Evolutionary conservation across 2,329 filamentous ascomycete species (phyloP), one percentile per base, ranked within the genome.

Genomic region (Pseudopithomyces maydicus): DNA sequence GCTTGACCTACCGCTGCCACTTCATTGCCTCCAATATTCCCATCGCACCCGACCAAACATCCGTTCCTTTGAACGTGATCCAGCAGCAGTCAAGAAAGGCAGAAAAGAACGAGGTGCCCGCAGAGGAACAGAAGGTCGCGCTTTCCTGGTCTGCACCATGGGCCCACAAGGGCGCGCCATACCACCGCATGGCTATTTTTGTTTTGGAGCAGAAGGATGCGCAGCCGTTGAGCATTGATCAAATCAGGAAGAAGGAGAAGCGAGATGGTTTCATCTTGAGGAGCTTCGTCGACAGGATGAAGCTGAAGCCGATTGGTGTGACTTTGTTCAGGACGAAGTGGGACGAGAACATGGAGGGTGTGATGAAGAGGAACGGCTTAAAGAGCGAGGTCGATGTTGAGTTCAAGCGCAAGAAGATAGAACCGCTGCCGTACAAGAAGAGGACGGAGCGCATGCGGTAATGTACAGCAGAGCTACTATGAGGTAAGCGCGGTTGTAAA

Each of bases 251-350:
- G 32, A 65, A 88, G 88, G 63, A 90, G 91, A 74, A 79, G 65
- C 85, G 90, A 51, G 84, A 93, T 47, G 84, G 83, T 45, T 96
- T 96, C 79, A 88, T 84, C 55, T 80, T 97, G 59, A 88, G 91
- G 71, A 86, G 85, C 59, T 90, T 96, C 75, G 84, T 88, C 63
- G 84, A 88, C 72, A 88, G 87, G 73, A 86, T 91, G 73, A 77
- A 80, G 56, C 80, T 95, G 59, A 83, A 81, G 56, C 86, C 93
- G 7, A 87, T 97, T 56, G 93, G 93, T 42, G 90, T 92, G 67
- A 91, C 88, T 73, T 80, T 99, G 67, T 99, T 98, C 87, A 88
- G 95, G 64, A 89, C 87, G 58, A 80, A 90, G 63, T 98, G 93
- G 91, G 95, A 99, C 76, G 90, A 95, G 57, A 86, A 85, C 68